A percentile compares a stretch with the other conserved stretches of the same genome.
Conservation (phyloP, 805 yeast genomes). For the Metschnikowia henanensis region DNA sequence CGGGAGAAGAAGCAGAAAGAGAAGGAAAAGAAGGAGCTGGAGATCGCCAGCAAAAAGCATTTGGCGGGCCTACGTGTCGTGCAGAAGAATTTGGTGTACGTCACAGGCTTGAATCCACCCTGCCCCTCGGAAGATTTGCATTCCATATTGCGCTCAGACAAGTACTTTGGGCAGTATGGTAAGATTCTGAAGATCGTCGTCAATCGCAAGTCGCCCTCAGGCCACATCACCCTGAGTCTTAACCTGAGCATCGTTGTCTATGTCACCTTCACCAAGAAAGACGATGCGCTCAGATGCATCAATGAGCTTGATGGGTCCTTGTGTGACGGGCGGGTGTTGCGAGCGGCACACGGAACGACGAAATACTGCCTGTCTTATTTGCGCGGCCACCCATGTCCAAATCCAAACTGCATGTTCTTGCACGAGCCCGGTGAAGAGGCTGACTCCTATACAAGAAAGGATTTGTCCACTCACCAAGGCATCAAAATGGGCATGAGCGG, state of each 20-base stretch:
- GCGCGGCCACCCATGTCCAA: slow-evolving; percentile 95
- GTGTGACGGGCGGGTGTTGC: slow-evolving; percentile 83
- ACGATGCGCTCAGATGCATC: slow-evolving; percentile 94
- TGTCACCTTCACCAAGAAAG: slow-evolving; percentile 89
- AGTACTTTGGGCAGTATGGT: slow-evolving; percentile 98
- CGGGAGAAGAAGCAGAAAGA: slow-evolving; percentile 82
- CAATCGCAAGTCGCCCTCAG: slow-evolving; percentile 64
- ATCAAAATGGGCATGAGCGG: slow-evolving; percentile 54
- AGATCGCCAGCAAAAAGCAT: slow-evolving; percentile 80
- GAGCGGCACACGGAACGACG: slow-evolving; percentile 98
- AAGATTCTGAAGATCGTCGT: slow-evolving; percentile 92
- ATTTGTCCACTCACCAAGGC: slow-evolving; percentile 73
- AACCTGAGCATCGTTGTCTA: slow-evolving; percentile 90
- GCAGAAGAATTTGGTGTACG: slow-evolving; percentile 95
- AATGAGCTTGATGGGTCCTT: slow-evolving; percentile 90
- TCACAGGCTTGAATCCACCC: slow-evolving; percentile 90
- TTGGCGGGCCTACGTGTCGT: slow-evolving; percentile 98
- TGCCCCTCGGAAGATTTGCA: slow-evolving; percentile 83
- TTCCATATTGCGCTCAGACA: slow-evolving; percentile 78
- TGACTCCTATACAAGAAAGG: slow-evolving; percentile 91
- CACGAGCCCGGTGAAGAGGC: slow-evolving; percentile 99
- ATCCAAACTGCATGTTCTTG: slow-evolving; percentile 97
- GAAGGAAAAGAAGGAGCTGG: slow-evolving; percentile 89
- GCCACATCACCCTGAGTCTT: slow-evolving; percentile 35
- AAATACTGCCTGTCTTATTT: slow-evolving; percentile 96